These are phyloP conservation scores for Cryptococcus depauperatus DNA, from an alignment of 1,284 basidiomycete genomes.

Conservation along the genomic window DNA sequence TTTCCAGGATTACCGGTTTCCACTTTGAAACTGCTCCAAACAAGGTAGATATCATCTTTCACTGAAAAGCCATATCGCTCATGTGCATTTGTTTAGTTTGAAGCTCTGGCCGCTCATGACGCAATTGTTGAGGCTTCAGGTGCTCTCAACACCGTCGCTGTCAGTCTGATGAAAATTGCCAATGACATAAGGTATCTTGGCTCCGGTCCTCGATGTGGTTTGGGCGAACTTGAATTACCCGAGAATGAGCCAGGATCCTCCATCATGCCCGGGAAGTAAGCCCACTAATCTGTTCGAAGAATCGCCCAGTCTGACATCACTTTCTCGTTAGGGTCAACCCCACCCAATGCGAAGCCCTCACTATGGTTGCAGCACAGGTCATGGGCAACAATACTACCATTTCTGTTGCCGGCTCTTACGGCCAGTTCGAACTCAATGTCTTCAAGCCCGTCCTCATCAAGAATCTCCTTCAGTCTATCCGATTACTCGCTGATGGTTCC, in stretches of 20 bases:
- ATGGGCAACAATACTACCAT: conserved; percentile 97
- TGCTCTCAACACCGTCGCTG: conserved; percentile 88
- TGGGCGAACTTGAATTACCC: conserved; percentile 88
- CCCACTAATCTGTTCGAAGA: background rate
- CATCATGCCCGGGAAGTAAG: conserved; percentile 94
- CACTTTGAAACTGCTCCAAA: conserved; percentile 95
- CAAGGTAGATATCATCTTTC: conserved; percentile 55
- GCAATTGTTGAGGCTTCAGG: conserved; percentile 96
- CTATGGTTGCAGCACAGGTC: conserved; percentile 98
- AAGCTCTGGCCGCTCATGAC: conserved; percentile 93
- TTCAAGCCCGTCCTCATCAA: conserved; percentile 99
- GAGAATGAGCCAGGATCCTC: conserved; percentile 99
- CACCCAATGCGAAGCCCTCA: conserved; percentile 96
- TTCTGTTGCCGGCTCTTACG: conserved; percentile 84
- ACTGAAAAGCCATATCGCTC: background rate
- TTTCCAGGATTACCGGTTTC: conserved; percentile 83
- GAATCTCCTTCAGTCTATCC: conserved; percentile 93
- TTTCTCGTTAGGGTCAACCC: conserved; percentile 68
- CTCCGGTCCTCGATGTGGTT: conserved; percentile 93
- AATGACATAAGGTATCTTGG: conserved; percentile 98
- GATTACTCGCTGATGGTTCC: conserved; percentile 84
- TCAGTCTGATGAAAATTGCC: conserved; percentile 97
- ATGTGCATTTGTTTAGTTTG: conserved; percentile 57
- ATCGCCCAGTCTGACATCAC: background rate
- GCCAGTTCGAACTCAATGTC: conserved; percentile 98